A percentile compares a stretch with the other conserved stretches of the same genome.
Conservation (phyloP, 2,329 filamentous ascomycete species). For the Hypoxylon sp. region DNA sequence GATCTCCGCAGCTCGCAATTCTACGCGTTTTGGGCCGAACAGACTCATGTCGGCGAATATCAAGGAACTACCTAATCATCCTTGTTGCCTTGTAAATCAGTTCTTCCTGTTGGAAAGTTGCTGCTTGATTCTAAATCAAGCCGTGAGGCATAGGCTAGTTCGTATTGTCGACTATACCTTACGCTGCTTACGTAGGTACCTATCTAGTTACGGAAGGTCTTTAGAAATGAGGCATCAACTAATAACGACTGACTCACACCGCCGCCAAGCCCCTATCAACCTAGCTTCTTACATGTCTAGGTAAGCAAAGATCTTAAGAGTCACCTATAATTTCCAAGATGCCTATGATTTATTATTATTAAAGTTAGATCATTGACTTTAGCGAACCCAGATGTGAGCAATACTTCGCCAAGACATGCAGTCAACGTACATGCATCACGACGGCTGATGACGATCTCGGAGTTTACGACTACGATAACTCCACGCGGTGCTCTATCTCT, state of each 20-base stretch:
- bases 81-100: conserved; percentile 3
- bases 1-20: conserved; percentile 17
- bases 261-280: background rate
- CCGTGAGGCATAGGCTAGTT: conserved; percentile 1
- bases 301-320: background rate
- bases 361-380: background rate
- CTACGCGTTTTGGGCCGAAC: background rate
- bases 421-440: conserved; percentile 3
- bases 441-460: background rate
- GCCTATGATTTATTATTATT: background rate
- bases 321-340: background rate
- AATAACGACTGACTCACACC: conserved; percentile 5
- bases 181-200: too few species aligned
- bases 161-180: conserved; percentile 7
- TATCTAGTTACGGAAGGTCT: background rate
- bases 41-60: conserved; percentile 1
- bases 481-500: background rate
- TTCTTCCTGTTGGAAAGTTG: background rate
- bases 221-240: conserved; percentile 2
- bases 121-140: conserved; percentile 6
- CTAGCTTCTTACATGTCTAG: background rate
- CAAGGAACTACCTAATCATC: background rate
- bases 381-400: background rate
- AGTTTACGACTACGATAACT: conserved; percentile 1
- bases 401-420: conserved; percentile 19